phyloP scores from a whole-genome alignment of 352 stramenopile genomes.

The Globisporangium cystogenes region DNA sequence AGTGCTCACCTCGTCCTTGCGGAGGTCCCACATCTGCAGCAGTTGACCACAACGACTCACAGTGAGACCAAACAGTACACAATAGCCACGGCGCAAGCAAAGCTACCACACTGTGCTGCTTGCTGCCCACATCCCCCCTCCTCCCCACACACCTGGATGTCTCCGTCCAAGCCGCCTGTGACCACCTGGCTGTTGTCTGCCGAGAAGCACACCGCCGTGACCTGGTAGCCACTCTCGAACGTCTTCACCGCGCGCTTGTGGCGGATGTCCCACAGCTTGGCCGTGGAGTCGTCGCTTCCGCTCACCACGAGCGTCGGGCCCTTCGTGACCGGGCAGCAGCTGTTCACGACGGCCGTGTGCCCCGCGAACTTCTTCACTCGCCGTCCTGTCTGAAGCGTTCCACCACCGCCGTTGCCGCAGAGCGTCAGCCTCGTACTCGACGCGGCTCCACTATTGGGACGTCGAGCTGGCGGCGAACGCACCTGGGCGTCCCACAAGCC shows the following conservation, averaged over 20 bases:
- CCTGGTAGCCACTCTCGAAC: slow-evolving; percentile 85
- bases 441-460: no score
- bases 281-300: slow-evolving; percentile 89
- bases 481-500: slow-evolving; percentile 78
- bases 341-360: slow-evolving; percentile 89
- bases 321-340: slow-evolving; percentile 81
- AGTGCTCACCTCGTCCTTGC: slow-evolving; percentile 74
- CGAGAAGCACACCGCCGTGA: slow-evolving; percentile 88
- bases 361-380: slow-evolving; percentile 83
- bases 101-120: no score
- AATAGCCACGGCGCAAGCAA: no score
- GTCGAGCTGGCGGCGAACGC: not conserved
- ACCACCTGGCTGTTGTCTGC: slow-evolving; percentile 87
- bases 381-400: slow-evolving; percentile 49
- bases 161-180: slow-evolving; percentile 90
- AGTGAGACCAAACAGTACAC: no score
- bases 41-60: no score
- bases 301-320: slow-evolving; percentile 81
- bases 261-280: slow-evolving; percentile 88
- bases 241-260: slow-evolving; percentile 72
- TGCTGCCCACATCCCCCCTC: no score
- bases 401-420: not conserved
- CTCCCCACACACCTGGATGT: slow-evolving; percentile 62
- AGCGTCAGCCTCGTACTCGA: not conserved
- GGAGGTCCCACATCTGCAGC: slow-evolving; percentile 88